These are phyloP conservation scores for Tylopilus balloui DNA, from an alignment of 768 basidiomycete species.

Conservation along the genomic window DNA sequence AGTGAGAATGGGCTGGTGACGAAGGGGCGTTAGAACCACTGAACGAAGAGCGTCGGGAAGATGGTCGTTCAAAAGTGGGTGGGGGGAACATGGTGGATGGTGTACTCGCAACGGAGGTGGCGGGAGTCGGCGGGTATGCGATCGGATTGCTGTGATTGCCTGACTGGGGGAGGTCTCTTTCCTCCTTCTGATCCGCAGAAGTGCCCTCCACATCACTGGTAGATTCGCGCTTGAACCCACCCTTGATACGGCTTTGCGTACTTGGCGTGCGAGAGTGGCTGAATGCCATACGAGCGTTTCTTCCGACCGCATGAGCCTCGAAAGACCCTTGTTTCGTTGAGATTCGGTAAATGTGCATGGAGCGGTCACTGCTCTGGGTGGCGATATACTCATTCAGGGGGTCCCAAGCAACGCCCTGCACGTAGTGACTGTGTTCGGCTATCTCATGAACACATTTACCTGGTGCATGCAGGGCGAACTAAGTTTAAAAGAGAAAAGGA, in stretches of 20 bases:
- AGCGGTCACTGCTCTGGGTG: conserved; percentile 93
- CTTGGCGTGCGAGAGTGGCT: conserved; percentile 72
- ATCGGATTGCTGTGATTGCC: conserved; percentile 30
- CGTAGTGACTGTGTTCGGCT: conserved; percentile 92
- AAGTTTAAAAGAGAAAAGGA: not conserved
- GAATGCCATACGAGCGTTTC: conserved; percentile 70
- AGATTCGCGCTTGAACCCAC: conserved; percentile 62
- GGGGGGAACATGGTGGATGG: conserved; percentile 49
- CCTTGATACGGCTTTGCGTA: conserved; percentile 52
- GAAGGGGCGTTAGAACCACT: conserved; percentile 78
- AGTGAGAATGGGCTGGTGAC: conserved; percentile 56
- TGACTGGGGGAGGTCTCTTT: conserved; percentile 27
- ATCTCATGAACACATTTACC: conserved; percentile 87
- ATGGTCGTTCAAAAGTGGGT: conserved; percentile 55
- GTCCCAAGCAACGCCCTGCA: conserved; percentile 99
- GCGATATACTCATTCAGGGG: conserved; percentile 96
- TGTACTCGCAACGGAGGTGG: conserved; percentile 63
- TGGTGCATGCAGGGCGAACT: conserved; percentile 24
- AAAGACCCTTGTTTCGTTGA: conserved; percentile 74
- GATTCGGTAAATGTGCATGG: conserved; percentile 92
- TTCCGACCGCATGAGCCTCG: conserved; percentile 87
- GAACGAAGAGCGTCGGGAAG: conserved; percentile 60
- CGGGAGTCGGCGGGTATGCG: conserved; percentile 51
- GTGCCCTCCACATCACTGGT: conserved; percentile 74
- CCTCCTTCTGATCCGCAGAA: conserved; percentile 53